Conservation (phyloP, 371 early-diverging fungal species). For the Mortierella sp. region DNA sequence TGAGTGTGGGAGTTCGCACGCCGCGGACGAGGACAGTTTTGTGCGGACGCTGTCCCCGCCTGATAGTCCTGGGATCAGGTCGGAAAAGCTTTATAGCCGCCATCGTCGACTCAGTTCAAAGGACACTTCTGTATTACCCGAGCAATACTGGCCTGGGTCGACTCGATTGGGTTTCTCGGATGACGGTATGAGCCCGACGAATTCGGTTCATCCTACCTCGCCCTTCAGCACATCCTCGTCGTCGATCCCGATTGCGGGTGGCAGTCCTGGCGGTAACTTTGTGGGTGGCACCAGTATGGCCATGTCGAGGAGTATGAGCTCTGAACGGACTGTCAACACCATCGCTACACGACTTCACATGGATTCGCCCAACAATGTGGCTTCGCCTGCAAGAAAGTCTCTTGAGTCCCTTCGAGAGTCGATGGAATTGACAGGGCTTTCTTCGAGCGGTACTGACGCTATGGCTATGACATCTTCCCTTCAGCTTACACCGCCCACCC, state of each 20-base stretch:
- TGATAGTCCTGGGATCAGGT: conserved; percentile 23
- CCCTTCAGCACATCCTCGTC: conserved; percentile 11
- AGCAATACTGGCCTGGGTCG: conserved; percentile 58
- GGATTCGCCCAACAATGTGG: neutral
- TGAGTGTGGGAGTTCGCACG: conserved; percentile 23
- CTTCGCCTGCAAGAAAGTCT: neutral
- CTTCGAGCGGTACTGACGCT: neutral
- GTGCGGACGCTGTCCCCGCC: conserved; percentile 28
- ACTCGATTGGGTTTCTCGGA: conserved; percentile 26
- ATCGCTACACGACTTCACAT: conserved; percentile 2
- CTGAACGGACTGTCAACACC: conserved; percentile 24
- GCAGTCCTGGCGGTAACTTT: neutral
- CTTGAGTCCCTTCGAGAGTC: conserved; percentile 21
- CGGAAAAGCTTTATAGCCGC: conserved; percentile 1
- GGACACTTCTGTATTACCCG: conserved; percentile 24
- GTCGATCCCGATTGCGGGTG: neutral
- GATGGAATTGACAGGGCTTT: neutral
- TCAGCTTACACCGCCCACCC: conserved; percentile 9
- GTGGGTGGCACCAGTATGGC: conserved; percentile 1
- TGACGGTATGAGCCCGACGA: conserved; percentile 29
- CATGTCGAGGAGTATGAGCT: conserved; percentile 28
- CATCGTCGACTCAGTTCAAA: conserved; percentile 46
- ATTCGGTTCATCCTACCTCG: conserved; percentile 12
- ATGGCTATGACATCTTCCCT: neutral
- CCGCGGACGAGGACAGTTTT: conserved; percentile 25